These are phyloP conservation scores for Pyronema domesticum DNA, from an alignment of 495 filamentous ascomycete species.

Conservation along the genomic window DNA sequence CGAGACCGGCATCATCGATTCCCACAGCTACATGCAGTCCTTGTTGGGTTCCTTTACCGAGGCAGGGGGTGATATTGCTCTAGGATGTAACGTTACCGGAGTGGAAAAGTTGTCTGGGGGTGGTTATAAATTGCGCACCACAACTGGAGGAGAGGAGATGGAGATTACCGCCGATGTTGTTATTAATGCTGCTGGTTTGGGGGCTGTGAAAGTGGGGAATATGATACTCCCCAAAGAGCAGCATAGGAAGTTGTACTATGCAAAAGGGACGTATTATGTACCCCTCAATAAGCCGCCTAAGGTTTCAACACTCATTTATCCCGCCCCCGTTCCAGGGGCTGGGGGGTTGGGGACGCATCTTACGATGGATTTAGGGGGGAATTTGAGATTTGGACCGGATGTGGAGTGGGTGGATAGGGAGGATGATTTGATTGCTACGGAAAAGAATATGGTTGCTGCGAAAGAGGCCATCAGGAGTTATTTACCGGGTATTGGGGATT, in stretches of 20 bases:
- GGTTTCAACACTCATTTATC: slow-evolving; percentile 67
- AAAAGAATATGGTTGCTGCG: slow-evolving; percentile 44
- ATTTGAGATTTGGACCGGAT: slow-evolving; percentile 84
- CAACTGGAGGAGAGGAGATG: slow-evolving; percentile 30
- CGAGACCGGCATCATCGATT: slow-evolving; percentile 80
- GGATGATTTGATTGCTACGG: slow-evolving; percentile 29
- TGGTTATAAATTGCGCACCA: slow-evolving; percentile 38
- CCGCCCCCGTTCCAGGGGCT: slow-evolving; percentile 58
- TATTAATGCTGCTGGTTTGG: slow-evolving; percentile 73
- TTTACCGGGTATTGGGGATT: slow-evolving; percentile 50
- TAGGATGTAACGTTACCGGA: slow-evolving; percentile 40
- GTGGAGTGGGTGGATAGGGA: slow-evolving; percentile 76
- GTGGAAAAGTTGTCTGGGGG: slow-evolving; percentile 30
- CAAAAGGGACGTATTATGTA: slow-evolving; percentile 91
- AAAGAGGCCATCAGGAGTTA: slow-evolving; percentile 59
- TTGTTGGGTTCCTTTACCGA: slow-evolving; percentile 64
- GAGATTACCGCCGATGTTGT: slow-evolving; percentile 55
- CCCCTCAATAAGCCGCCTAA: slow-evolving; percentile 48
- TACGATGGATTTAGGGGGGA: slow-evolving; percentile 72
- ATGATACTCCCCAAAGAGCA: slow-evolving; percentile 48
- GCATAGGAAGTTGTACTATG: slow-evolving; percentile 51
- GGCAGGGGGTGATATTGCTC: slow-evolving; percentile 49
- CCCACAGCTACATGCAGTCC: slow-evolving; percentile 63
- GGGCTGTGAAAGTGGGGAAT: slow-evolving; percentile 61
- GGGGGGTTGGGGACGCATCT: slow-evolving; percentile 85